Conservation (phyloP, 306 rosid species). For the Fagus crenata region DNA sequence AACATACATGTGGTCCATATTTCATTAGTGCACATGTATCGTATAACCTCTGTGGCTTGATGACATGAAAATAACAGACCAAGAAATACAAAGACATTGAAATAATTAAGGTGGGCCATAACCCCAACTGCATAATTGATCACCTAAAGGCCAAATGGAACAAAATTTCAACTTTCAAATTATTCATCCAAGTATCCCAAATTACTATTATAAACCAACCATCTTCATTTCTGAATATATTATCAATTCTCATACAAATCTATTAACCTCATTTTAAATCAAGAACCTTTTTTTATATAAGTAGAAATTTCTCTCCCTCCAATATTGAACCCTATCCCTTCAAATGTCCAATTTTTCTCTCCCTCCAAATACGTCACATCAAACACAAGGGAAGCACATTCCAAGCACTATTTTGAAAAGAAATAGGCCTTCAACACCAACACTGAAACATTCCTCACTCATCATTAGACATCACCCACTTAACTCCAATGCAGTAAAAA, state of each 20-base stretch:
- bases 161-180: not conserved
- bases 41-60: not conserved
- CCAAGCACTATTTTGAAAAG: no score
- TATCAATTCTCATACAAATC: slow-evolving; percentile 1
- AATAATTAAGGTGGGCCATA: not conserved
- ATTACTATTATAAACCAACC: slow-evolving; percentile 9
- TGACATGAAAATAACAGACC: not conserved
- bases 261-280: not conserved
- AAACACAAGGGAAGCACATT: no score
- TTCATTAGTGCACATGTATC: not conserved
- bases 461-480: no score
- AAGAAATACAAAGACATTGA: not conserved
- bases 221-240: slow-evolving; percentile 14
- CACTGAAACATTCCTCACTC: no score
- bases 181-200: slow-evolving; percentile 3
- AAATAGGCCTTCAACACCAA: no score
- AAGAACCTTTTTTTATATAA: not conserved
- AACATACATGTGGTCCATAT: slow-evolving; percentile 11
- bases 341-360: no score
- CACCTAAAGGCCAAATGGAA: not conserved
- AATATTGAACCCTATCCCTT: no score
- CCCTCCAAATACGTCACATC: no score
- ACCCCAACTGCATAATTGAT: not conserved
- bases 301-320: no score
- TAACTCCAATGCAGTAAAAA: no score